Base-by-base conservation (phyloP, 2,329 filamentous ascomycete genomes). In the Ophiocordyceps camponoti-saundersi region DNA sequence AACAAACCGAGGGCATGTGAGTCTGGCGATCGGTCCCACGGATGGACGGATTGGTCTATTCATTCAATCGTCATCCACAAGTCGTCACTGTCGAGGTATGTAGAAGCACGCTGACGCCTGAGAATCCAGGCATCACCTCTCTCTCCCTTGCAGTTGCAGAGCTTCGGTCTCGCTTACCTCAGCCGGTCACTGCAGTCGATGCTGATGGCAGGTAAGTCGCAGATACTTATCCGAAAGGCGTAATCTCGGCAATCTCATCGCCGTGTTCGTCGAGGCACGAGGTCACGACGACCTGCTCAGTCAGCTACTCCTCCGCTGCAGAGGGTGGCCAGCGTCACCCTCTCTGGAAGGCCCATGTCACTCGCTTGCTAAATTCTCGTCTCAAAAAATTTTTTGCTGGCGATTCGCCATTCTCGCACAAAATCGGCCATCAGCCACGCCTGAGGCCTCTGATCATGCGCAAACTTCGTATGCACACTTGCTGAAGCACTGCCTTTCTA, bases 381-480 rank as follows among this genome's bases (percentile, higher is more conserved):
- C 57, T 32, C 58, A 65, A 67, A 66, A 61, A 69, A 6, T 40
- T 40, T 75, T 73, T 68, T 68, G 71, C 71, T 68, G 69, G 67
- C 61, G 62, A 70, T 59, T 53, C 55, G 58, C 53, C 53, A 64
- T 68, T 68, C 56, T 55, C 52, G 55, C 55, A 60, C 62, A 59
- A 64, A 67, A 66, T 64, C 56, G 61, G 65, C 64, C 63, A 56
- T 62, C 65, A 61, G 65, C 58, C 60, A 61, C 67, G 63, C 61
- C 63, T 64, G 61, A 68, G 64, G 63, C 59, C 57, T 63, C 67
- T 71, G 67, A 71, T 61, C 67, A 77, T 75, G 71, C 61, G 60
- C 67, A 77, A 66, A 79, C 55, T 67, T 65, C 59, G 61, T 61
- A 59, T 65, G 56, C 58, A 62, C 57, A 66, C 60, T 68, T 62